Base-by-base conservation (phyloP, 305 asterid species). In the Fraxinus ornus region DNA sequence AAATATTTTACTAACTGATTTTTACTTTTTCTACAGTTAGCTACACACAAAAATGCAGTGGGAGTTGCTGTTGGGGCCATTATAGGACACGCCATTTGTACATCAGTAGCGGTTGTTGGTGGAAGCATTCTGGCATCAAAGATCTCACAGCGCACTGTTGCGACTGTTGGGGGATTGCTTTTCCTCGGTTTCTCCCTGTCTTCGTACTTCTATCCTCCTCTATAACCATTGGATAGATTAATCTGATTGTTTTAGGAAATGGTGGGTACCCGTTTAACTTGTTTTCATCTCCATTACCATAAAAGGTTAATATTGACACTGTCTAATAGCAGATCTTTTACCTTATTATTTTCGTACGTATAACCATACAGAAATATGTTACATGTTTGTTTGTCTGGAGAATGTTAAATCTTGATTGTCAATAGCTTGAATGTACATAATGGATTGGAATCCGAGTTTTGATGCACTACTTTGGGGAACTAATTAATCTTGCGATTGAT, bases 111-210 rank as follows among this genome's bases (percentile, higher is more conserved):
- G 5, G 99, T 95, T 82, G 37, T 95, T 2, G 99, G 99, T 36
- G 99, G 99, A 89, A 95, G 99, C 89, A 94, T 93, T 90, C 85
- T 94, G 84, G 98, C 99, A 36, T 91, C 99, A 7, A 95, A 88
- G 90, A 95, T 95, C 84, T 95, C 99, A 2, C 99, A 95, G 87
- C 92, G 99, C 39, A 90, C 99, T 12, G 98, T 94, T 79, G 99
- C 99, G 33, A 91, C 91, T 9, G 82, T 92, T 0, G 99, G 98
- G 76, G 99, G 99, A 26, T 84, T 95, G 86, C 98, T 95, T 37
- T 95, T 95, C 92, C 91, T 94, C 2, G 93, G 99, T 24, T 95
- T 95, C 81, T 93, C 98, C 17, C 66, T 95, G 85, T 95, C 99
- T 30, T 95, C 99, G 0, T 94, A 93, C 87, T 94, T 94, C 77